Evolutionary conservation across 2,329 filamentous ascomycete species (phyloP), one percentile per base, ranked within the genome.

Genomic region (Fusarium burgessii): DNA sequence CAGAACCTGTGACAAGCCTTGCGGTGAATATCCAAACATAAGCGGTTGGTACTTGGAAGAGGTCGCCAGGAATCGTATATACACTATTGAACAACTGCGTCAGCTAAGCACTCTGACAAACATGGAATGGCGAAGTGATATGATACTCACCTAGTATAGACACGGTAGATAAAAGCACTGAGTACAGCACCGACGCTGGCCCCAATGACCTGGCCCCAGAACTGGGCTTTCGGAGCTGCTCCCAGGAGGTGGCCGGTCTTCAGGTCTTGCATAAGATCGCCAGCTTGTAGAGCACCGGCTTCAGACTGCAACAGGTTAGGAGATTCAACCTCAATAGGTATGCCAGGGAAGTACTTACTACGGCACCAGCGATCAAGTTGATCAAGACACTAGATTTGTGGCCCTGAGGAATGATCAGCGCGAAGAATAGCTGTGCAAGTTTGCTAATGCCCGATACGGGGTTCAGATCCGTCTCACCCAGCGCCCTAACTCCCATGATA

Each of bases 21-120:
- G 96, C 95, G 0, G 96, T 99, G 80, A 98, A 98, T 57, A 99
- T 93, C 96, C 96, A 99, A 8, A 99, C 95, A 78, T 95, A 98
- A 1, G 91, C 95, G 0, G 96, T 98, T 0, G 96, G 96, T 2
- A 97, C 94, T 77, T 97, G 92, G 79, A 99, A 98, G 57, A 98
- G 84, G 13, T 93, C 91, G 0, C 95, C 93, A 0, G 96, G 96
- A 9, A 99, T 92, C 41, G 90, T 85, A 77, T 99, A 99, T 3
- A 98, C 95, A 36, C 88, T 91, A 46, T 7, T 35, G 51, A 23
- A n/a, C 55, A 56, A 40, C 18, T 12, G 23, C 40, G 49, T 74
- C 45, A 74, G 66, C 15, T 17, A 35, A 20, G 13, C 25, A 27
- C 29, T 47, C 27, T n/a, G 45, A 12, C 20, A 25, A 46, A 18